Evolutionary conservation across 2,329 filamentous ascomycete genomes (phyloP), one percentile per base, ranked within the genome.

Genomic region (Sporothrix variecibatus): DNA sequence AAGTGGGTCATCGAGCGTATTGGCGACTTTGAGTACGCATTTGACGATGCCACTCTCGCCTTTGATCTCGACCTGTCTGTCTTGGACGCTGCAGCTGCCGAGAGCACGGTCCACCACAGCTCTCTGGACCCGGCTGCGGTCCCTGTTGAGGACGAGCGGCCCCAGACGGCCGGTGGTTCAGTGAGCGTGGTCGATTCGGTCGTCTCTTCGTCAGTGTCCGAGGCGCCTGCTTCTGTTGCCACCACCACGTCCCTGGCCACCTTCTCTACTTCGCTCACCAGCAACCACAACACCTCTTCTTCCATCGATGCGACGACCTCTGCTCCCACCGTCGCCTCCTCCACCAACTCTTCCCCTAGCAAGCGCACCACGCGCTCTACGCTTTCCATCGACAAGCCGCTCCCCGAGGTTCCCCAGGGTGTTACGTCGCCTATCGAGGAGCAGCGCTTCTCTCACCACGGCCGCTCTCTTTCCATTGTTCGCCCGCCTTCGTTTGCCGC

Each of bases 21-120:
- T 76, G 94, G 95, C 26, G 95, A 97, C 81, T 97, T 97, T 77
- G 94, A 97, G 81, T 90, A 95, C 77, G 94, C 97, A 80, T 86
- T 93, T 72, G 90, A 92, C 77, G 80, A 84, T 51, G 84, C 83
- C 23, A 82, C 80, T 76, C 82, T 73, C 43, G 79, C 85, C 40
- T 82, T 93, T 34, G 87, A 86, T 8, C 86, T 91, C 71, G 88
- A 90, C 76, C 80, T 90, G 38, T 87, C 90, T 75, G 81, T 86
- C n/a, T 82, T 90, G 64, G 84, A 88, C 46, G 75, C 74, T 72
- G 78, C 82, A 8, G 80, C 82, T n/a, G 80, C 82, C 15, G 82
- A 85, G 56, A 77, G 81, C 70, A 71, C 79, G 51, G 76, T 76
- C n/a, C 79, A 38, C 23, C 79, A 38, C 23, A 34, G 34, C 26